Percentiles rank a stretch among this genome's conserved stretches.
phyloP scores from a whole-genome alignment of 441 rosid genomes.

The Cnidoscolus chayamansa region DNA sequence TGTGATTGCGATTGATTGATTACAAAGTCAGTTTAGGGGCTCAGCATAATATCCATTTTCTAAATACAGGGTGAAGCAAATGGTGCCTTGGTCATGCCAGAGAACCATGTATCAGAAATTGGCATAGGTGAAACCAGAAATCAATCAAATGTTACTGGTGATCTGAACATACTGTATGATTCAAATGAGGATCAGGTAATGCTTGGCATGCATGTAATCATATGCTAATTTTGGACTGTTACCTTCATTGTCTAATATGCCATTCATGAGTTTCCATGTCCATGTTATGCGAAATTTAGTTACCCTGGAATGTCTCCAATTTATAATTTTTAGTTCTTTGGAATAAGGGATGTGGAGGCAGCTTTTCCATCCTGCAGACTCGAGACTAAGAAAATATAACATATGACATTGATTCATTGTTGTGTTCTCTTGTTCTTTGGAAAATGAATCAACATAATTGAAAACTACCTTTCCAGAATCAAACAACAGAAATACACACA shows the following conservation, averaged over 20 bases:
- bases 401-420: not conserved
- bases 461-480: not conserved
- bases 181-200: slow-evolving; percentile 83
- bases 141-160: slow-evolving; percentile 30
- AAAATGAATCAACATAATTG: not conserved
- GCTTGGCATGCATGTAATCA: not conserved
- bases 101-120: slow-evolving; percentile 36
- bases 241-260: slow-evolving; percentile 1
- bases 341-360: not conserved
- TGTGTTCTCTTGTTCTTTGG: not conserved
- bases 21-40: slow-evolving; percentile 35
- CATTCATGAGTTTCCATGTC: not conserved
- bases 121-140: slow-evolving; percentile 31
- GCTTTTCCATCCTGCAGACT: not conserved
- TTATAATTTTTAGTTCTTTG: not conserved
- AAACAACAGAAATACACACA: not conserved
- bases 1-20: slow-evolving; percentile 50
- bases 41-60: slow-evolving; percentile 52
- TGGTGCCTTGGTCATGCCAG: slow-evolving; percentile 43
- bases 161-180: slow-evolving; percentile 47
- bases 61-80: slow-evolving; percentile 56
- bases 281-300: not conserved
- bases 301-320: not conserved
- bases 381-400: not conserved
- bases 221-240: slow-evolving; percentile 10